Evolutionary conservation across 441 rosid genomes (phyloP).

Genomic region (Erysimum cheiri): DNA sequence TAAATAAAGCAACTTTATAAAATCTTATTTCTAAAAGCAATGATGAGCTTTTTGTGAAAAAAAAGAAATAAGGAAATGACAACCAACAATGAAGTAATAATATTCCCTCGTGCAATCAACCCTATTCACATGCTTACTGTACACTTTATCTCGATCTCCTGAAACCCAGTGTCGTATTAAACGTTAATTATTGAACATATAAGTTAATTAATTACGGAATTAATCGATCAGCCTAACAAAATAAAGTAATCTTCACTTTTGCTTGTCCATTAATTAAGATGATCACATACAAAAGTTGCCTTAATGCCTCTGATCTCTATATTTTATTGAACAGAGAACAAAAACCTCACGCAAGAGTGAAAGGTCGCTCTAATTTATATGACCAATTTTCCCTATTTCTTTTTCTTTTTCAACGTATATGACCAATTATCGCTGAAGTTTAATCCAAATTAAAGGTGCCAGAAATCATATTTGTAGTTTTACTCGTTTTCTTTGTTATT

Average conservation of each 20-base stretch:
- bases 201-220: conserved; percentile 29
- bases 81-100: conserved; percentile 47
- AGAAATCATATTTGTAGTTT: background rate
- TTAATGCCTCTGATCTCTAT: conserved; percentile 8
- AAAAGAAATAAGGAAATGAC: conserved; percentile 36
- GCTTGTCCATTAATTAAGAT: conserved; percentile 34
- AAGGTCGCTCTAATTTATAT: conserved; percentile 32
- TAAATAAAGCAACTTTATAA: conserved; percentile 27
- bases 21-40: background rate
- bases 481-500: background rate
- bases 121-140: conserved; percentile 47
- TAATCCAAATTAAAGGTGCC: too few species aligned
- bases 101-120: conserved; percentile 48
- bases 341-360: conserved; percentile 46
- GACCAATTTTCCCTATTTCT: too few species aligned
- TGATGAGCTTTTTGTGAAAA: conserved; percentile 30
- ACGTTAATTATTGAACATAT: conserved; percentile 26
- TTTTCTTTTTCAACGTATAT: too few species aligned
- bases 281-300: conserved; percentile 34
- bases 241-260: conserved; percentile 38
- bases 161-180: conserved; percentile 47
- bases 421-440: too few species aligned
- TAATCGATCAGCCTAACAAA: conserved; percentile 39
- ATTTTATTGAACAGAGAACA: conserved; percentile 30
- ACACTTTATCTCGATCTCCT: conserved; percentile 46